phyloP scores from a whole-genome alignment of 352 stramenopile genomes.

The Phytophthora cajani region DNA sequence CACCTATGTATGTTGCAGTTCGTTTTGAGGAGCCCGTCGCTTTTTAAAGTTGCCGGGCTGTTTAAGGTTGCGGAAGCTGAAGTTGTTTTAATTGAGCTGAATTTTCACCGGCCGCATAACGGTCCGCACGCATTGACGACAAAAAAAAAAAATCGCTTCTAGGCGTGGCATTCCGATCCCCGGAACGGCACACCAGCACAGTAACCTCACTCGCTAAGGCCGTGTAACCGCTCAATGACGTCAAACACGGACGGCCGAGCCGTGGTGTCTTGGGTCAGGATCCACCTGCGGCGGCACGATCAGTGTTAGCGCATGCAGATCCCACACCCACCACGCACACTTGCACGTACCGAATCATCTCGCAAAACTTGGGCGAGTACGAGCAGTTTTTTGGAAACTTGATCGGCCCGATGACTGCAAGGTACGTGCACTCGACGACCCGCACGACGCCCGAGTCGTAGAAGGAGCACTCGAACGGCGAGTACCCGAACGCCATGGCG shows the following conservation, averaged over 20 bases:
- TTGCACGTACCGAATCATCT: constrained; percentile 70
- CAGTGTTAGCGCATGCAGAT: not conserved
- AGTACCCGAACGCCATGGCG: constrained; percentile 90
- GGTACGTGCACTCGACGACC: constrained; percentile 87
- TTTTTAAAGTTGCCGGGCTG: no score
- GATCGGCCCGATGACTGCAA: constrained; percentile 85
- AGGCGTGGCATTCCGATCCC: not conserved
- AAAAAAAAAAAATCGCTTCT: not conserved
- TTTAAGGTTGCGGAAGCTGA: no score
- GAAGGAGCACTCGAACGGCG: constrained; percentile 90
- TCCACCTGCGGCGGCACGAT: constrained; percentile 51
- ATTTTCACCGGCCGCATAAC: not conserved
- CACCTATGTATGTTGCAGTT: no score
- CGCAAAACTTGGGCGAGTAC: constrained; percentile 68
- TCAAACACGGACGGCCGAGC: constrained; percentile 69
- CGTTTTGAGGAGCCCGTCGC: no score
- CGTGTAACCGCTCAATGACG: constrained; percentile 71
- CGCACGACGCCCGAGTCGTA: constrained; percentile 66
- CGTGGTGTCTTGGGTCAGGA: constrained; percentile 63
- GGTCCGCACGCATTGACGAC: not conserved
- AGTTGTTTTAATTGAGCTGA: no score
- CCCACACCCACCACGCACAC: not conserved
- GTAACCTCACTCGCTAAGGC: constrained; percentile 16
- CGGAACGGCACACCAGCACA: not conserved
- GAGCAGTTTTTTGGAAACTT: constrained; percentile 71